Percentiles rank a stretch among this genome's conserved stretches.
Conservation (phyloP, 2,329 filamentous ascomycete genomes). For the Hirsutella thompsonii region DNA sequence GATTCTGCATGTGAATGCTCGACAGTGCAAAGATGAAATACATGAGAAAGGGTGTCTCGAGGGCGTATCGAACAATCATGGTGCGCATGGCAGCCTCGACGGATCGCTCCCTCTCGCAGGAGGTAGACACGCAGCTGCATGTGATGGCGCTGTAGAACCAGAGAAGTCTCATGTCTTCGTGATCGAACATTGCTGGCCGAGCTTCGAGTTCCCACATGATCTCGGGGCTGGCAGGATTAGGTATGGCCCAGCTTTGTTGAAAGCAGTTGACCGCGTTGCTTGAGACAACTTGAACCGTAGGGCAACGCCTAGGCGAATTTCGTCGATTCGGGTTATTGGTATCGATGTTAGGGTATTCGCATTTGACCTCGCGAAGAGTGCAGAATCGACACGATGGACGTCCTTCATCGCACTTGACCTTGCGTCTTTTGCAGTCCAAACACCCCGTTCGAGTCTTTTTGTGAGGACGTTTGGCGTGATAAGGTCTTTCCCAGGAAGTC, state of each 20-base stretch:
- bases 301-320: neutral
- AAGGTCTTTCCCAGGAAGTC: slow-evolving; percentile 9
- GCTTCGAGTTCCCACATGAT: slow-evolving; percentile 14
- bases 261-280: no score
- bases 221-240: slow-evolving; percentile 11
- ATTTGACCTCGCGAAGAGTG: slow-evolving; percentile 31
- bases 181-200: slow-evolving; percentile 16
- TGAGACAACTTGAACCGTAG: no score
- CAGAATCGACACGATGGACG: slow-evolving; percentile 37
- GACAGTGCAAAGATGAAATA: slow-evolving; percentile 39
- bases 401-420: slow-evolving; percentile 41
- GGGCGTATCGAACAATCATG: slow-evolving; percentile 35
- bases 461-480: slow-evolving; percentile 36
- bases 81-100: slow-evolving; percentile 31
- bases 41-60: slow-evolving; percentile 40
- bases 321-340: neutral
- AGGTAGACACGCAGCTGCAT: slow-evolving; percentile 30
- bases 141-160: slow-evolving; percentile 41
- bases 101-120: slow-evolving; percentile 17
- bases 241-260: no score
- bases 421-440: slow-evolving; percentile 39
- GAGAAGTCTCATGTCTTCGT: slow-evolving; percentile 37
- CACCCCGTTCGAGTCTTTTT: slow-evolving; percentile 42
- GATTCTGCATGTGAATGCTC: slow-evolving; percentile 32
- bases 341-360: slow-evolving; percentile 23